These are phyloP conservation scores for Apiospora kogelbergensis DNA, from an alignment of 2,329 filamentous ascomycete genomes.

Conservation along the genomic window DNA sequence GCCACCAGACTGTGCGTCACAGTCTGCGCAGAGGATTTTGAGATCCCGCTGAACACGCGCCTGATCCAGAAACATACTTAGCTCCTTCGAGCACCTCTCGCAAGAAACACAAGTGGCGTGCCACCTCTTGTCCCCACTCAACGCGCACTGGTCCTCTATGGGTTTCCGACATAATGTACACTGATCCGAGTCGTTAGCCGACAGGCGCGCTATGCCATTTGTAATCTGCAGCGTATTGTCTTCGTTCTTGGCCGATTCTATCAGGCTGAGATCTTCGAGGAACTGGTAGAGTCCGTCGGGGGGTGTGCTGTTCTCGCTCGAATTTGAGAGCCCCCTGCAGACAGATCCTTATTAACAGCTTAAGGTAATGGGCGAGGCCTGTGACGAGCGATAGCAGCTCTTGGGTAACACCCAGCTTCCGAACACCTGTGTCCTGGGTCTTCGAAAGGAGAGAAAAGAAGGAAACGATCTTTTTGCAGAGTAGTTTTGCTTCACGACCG, in stretches of 20 bases:
- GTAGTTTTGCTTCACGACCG: constrained; percentile 90
- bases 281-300: constrained; percentile 80
- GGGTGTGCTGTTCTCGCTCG: constrained; percentile 76
- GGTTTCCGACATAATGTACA: constrained; percentile 80
- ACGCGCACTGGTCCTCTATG: constrained; percentile 91
- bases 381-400: constrained; percentile 97
- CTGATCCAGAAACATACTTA: constrained; percentile 67
- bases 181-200: constrained; percentile 78
- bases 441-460: constrained; percentile 96
- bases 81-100: constrained; percentile 60
- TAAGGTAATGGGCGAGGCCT: constrained; percentile 93
- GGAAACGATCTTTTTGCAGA: constrained; percentile 99
- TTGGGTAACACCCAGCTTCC: constrained; percentile 93
- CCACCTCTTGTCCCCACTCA: constrained; percentile 74
- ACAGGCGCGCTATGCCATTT: constrained; percentile 63
- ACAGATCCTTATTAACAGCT: constrained; percentile 95
- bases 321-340: constrained; percentile 89
- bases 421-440: constrained; percentile 85
- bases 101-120: constrained; percentile 83
- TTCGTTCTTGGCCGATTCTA: constrained; percentile 75
- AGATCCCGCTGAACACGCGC: constrained; percentile 71
- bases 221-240: constrained; percentile 69
- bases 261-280: constrained; percentile 76
- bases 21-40: constrained; percentile 70
- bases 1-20: constrained; percentile 53